Percentiles rank a stretch among this genome's conserved stretches.
These are phyloP conservation scores for Hyphochytrium catenoides DNA, from an alignment of 352 stramenopile genomes.

Conservation along the genomic window DNA sequence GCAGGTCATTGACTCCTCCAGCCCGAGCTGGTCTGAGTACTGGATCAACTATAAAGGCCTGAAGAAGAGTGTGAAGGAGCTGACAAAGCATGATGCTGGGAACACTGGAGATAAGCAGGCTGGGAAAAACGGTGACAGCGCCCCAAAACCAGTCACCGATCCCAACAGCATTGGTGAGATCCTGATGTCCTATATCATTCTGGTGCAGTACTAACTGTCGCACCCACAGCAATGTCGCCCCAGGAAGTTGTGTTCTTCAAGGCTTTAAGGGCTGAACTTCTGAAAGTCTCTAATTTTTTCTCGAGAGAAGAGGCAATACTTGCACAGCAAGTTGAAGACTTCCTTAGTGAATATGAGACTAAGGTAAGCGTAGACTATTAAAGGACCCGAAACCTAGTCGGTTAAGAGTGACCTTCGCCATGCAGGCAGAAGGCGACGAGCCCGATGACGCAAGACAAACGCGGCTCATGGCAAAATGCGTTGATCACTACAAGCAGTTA, in stretches of 20 bases:
- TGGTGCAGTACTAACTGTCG: constrained; percentile 6
- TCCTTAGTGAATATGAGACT: background rate
- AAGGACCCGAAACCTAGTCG: constrained; percentile 2
- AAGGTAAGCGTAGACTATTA: background rate
- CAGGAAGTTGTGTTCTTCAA: constrained; percentile 44
- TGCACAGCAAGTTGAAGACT: constrained; percentile 30
- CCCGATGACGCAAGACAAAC: constrained; percentile 30
- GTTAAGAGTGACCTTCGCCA: background rate
- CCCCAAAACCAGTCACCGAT: constrained; percentile 52
- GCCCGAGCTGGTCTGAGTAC: constrained; percentile 29
- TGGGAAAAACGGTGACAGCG: constrained; percentile 47
- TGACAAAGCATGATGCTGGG: constrained; percentile 57
- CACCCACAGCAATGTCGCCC: background rate
- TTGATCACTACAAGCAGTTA: constrained; percentile 57
- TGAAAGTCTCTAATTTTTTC: constrained; percentile 54
- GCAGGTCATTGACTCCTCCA: constrained; percentile 59
- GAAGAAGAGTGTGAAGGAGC: constrained; percentile 68
- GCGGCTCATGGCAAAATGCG: constrained; percentile 48
- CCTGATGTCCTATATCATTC: background rate
- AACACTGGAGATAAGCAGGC: constrained; percentile 34
- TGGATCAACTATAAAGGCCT: constrained; percentile 69
- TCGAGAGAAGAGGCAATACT: constrained; percentile 29
- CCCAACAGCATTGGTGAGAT: constrained; percentile 26
- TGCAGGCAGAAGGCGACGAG: constrained; percentile 16
- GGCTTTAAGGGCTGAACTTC: constrained; percentile 34